Evolutionary conservation across 345 rosid genomes (phyloP).

Genomic region (Draba incana): DNA sequence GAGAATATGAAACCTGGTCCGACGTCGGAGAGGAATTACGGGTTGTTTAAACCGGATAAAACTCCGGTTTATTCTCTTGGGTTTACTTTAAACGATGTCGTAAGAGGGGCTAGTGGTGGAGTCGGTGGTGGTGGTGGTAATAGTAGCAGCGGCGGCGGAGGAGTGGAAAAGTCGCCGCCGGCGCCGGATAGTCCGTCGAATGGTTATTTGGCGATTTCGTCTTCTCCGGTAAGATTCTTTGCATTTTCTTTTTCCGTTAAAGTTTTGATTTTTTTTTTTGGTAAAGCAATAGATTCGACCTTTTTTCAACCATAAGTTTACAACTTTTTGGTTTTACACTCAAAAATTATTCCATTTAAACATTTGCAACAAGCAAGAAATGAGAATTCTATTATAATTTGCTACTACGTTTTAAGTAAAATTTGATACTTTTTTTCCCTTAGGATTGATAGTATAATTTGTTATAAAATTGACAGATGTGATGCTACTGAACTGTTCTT

Average conservation of each 20-base stretch:
- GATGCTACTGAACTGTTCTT: background rate
- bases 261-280: background rate
- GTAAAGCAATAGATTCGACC: conserved; percentile 23
- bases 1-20: conserved; percentile 98
- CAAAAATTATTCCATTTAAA: conserved; percentile 7
- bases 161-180: conserved; percentile 30
- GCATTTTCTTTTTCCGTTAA: conserved; percentile 16
- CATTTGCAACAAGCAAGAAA: background rate
- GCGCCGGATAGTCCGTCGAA: conserved; percentile 43
- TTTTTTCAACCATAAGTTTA: conserved; percentile 6
- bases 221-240: conserved; percentile 45
- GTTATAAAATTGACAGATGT: background rate
- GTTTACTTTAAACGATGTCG: conserved; percentile 38
- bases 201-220: conserved; percentile 59
- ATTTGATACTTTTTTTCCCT: no score
- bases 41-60: conserved; percentile 88
- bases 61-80: conserved; percentile 67
- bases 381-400: no score
- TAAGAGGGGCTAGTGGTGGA: conserved; percentile 35
- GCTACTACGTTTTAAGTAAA: no score
- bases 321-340: background rate
- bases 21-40: conserved; percentile 93
- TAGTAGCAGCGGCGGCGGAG: conserved; percentile 1
- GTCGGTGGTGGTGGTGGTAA: background rate
- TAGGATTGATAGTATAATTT: no score